Evolutionary conservation across 2,329 filamentous ascomycete genomes (phyloP).

Genomic region (Akanthomyces lecanii): DNA sequence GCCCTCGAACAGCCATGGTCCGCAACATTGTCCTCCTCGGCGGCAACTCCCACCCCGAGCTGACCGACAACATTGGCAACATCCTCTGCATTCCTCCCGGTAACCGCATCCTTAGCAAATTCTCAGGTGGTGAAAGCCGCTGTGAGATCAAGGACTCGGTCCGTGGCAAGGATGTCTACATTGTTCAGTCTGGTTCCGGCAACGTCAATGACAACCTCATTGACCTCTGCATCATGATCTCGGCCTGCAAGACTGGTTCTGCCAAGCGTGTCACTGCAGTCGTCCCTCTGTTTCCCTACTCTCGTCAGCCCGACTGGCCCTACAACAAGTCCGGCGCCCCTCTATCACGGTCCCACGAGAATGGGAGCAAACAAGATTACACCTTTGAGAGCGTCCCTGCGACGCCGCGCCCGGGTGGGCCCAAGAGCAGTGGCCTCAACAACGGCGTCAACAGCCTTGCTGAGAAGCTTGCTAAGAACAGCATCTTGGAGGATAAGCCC

Average conservation of each 20-base stretch:
- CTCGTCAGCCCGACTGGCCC: conserved; percentile 89
- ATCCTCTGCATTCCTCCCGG: conserved; percentile 83
- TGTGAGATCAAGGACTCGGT: conserved; percentile 97
- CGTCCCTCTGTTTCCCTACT: conserved; percentile 93
- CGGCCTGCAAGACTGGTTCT: conserved; percentile 93
- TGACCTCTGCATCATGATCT: conserved; percentile 96
- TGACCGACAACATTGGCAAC: conserved; percentile 83
- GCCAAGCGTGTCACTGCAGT: conserved; percentile 91
- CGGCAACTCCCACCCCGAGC: conserved; percentile 84
- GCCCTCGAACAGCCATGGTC: conserved; percentile 59
- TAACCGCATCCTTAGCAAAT: conserved; percentile 82
- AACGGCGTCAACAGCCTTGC: conserved; percentile 68
- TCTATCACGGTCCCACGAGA: conserved; percentile 56
- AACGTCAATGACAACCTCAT: conserved; percentile 95
- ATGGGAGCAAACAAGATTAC: conserved; percentile 53
- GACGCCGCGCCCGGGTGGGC: conserved; percentile 70
- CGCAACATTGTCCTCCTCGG: conserved; percentile 92
- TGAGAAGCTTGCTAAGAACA: conserved; percentile 66
- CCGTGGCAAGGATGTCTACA: conserved; percentile 97
- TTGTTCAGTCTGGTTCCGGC: conserved; percentile 89
- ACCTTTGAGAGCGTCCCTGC: conserved; percentile 91
- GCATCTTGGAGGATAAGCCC: conserved; percentile 46
- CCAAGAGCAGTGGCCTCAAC: conserved; percentile 60
- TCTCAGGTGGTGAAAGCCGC: conserved; percentile 89
- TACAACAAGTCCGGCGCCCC: conserved; percentile 96